Evolutionary conservation across 257 asterid genomes (phyloP).

Genomic region (Solanum chmielewskii): DNA sequence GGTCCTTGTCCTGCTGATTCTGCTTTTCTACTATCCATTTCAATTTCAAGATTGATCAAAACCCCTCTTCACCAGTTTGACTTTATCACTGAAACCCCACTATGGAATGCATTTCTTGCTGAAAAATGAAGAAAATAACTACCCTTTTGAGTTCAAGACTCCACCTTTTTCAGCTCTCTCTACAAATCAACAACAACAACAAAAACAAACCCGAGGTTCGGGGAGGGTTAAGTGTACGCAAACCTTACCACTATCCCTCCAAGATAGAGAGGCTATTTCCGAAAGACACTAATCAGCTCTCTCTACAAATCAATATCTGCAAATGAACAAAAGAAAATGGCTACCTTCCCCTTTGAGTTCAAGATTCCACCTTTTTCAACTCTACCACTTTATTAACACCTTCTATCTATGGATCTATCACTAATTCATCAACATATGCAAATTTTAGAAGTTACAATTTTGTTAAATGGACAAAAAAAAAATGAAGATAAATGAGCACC

Average conservation of each 20-base stretch:
- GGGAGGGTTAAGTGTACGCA: not conserved
- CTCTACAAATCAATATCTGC: not conserved
- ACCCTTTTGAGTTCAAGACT: not conserved
- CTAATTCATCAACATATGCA: not conserved
- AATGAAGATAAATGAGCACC: not conserved
- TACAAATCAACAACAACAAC: not conserved
- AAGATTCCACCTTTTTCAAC: not conserved
- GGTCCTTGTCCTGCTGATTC: constrained; percentile 9
- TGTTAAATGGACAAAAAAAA: not conserved
- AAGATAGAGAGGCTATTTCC: not conserved
- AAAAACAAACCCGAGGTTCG: not conserved
- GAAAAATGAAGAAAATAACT: not conserved
- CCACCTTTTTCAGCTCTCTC: not conserved
- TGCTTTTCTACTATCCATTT: constrained; percentile 32
- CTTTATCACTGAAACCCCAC: not conserved
- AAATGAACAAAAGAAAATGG: not conserved
- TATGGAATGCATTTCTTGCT: not conserved
- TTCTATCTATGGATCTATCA: not conserved
- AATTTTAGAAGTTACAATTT: not conserved
- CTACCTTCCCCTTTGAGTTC: not conserved
- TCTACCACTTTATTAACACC: not conserved
- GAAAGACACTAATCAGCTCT: not conserved
- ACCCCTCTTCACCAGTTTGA: not conserved
- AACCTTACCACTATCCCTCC: not conserved
- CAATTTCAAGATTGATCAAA: not conserved